Base-by-base conservation (phyloP, 1,139 yeast genomes). In the Geotrichum australiense region DNA sequence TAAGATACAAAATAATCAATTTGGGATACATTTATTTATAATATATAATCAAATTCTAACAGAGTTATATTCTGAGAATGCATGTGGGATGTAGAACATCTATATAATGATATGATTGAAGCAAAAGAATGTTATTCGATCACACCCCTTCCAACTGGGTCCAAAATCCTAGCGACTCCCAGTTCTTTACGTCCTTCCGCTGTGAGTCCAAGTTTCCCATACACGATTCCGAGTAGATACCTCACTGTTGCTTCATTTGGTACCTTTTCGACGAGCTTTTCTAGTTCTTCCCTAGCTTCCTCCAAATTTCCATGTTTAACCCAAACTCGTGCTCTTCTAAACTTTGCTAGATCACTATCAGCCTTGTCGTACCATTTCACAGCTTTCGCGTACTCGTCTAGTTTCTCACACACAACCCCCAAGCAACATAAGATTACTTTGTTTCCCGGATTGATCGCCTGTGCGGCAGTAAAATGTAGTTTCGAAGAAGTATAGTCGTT, bases 191-290 rank as follows among this genome's bases (percentile, higher is more conserved):
- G 76, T 1, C 98, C 97, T 50, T 73, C 78, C 52, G 76, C 77
- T 55, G 78, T 80, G 51, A 84, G 78, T 26, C 81, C 79, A 51
- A 81, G 76, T 28, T 81, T 74, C 56, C 82, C 84, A 68, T 87
- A 86, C 47, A 89, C 69, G 58, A 87, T 89, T 15, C 96, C 98
- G 39, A 91, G 68, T 39, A 89, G 64, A 64, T 83, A 86, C 61
- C 89, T 96, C 20, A 91, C 95, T 43, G 87, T 79, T 0, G 96
- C 94, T 59, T 93, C 97, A 58, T 89, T 94, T 0, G 98, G 96
- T 0, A 95, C 96, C 48, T 83, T 61, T 41, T 74, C 74, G 50
- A 74, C 76, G 45, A 93, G 71, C 39, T 70, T 69, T 55, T 84
- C 87, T 58, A 91, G 83, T 57, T 78, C 83, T 37, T 70, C 71